Base-by-base conservation (phyloP, 2,329 filamentous ascomycete genomes). In the Beauveria varroae region DNA sequence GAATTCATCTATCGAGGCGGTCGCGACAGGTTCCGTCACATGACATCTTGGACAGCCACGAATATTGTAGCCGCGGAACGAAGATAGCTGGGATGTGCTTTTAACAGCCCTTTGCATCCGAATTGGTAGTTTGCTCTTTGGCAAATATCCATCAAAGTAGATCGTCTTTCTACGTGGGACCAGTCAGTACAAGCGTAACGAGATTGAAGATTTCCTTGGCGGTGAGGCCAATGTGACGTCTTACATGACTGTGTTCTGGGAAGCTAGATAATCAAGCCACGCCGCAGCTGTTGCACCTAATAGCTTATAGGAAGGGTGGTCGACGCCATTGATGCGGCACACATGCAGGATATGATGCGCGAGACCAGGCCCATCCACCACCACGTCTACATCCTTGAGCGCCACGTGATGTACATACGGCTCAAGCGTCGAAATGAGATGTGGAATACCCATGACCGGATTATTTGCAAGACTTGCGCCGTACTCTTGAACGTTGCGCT, bases 101-200 rank as follows among this genome's bases (percentile, higher is more conserved):
- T 77, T 79, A 55, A 84, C 76, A 41, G 89, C 77, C 40, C 91
- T 81, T 10, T 80, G 72, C 56, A 86, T 74, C 5, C 91, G 83
- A 7, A 85, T 83, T 0, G 75, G 71, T 40, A 81, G 79, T 70
- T 96, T 96, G 5, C 78, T 73, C 0, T 71, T 62, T 0, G 93
- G 93, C 1, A 98, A 79, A 61, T 85, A 87, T 16, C 92, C 92
- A 72, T 98, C 93, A 68, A 98, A 97, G 71, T 88, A 92, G 58
- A 97, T 89, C 52, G 81, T 84, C 62, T 83, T 76, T 66, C 86
- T 90, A 66, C 37, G 28, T 12, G 56, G 40, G 22, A 14, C 41
- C 49, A 46, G 41, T 63, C 20, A 55, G 46, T 10, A 51, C 30
- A 41, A 20, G 44, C 6, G 22, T 7, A 3, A 51, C 71, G 71